Evolutionary conservation across 805 yeast species (phyloP), one percentile per base, ranked within the genome.

Genomic region (Lachancea fermentati): DNA sequence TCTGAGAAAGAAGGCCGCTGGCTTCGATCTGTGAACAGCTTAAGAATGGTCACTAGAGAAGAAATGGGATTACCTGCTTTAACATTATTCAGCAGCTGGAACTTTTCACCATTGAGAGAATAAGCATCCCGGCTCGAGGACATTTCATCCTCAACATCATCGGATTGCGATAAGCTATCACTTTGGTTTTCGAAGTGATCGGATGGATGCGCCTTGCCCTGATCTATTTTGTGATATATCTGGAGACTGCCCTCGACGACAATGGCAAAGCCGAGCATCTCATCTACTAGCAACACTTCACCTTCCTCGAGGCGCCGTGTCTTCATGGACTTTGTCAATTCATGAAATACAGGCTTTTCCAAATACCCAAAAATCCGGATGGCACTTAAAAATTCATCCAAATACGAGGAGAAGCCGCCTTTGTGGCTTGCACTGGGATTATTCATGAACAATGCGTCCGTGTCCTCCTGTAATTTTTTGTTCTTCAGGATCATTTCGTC

Each of bases 351-450:
- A 2, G 85, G 83, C 45, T 81, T 74, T 49, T 91, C 97, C 36
- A 91, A 69, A 60, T 91, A 91, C 2, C 97, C 97, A 66, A 91
- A 93, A 5, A 93, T 83, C 62, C 87, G 88, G 48, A 93, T 85
- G 2, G 96, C 97, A 37, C 85, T 76, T 34, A 91, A 65, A 52
- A 91, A 91, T 58, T 89, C 95, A 58, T 91, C 96, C 38, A 91
- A 66, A 55, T 87, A 89, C 34, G 85, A 80, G 1, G 82, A 65
- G 33, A 75, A 63, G 13, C 49, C 41, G n/a, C 46, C 47, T 25
- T 45, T 37, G 18, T 28, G 22, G 4, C 22, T 4, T 4, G 8
- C n/a, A 11, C 34, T 34, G 11, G 24, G 13, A 11, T 29, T 29
- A 19, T 25, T 39, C 38, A 34, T 29, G 30, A 39, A 39, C 12